Percentiles rank a stretch among this genome's conserved stretches.
phyloP scores from a whole-genome alignment of 306 rosid species.

The Begonia loranthoides region DNA sequence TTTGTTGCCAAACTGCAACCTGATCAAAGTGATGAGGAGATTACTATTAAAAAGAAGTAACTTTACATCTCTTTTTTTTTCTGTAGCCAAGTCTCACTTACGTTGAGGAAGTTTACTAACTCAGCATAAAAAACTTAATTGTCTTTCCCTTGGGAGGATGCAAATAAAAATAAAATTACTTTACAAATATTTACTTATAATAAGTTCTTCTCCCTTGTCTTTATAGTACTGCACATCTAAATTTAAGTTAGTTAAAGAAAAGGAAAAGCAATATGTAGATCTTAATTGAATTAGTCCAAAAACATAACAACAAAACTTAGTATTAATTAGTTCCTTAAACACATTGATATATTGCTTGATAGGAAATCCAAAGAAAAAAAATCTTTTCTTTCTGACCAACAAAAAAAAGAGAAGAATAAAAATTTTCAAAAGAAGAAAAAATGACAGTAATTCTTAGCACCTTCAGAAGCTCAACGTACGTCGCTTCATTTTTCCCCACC shows the following conservation, averaged over 20 bases:
- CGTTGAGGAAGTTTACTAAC: too few species aligned
- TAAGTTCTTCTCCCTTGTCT: not conserved
- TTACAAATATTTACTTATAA: not conserved
- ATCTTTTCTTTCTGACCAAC: not conserved
- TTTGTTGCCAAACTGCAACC: conserved; percentile 78
- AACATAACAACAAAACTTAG: not conserved
- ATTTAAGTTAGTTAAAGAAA: too few species aligned
- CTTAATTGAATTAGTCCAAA: not conserved
- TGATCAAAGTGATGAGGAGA: conserved; percentile 30
- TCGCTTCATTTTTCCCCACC: conserved; percentile 65
- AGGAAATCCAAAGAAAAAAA: too few species aligned
- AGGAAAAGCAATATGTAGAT: not conserved
- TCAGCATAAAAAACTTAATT: too few species aligned
- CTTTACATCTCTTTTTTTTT: not conserved
- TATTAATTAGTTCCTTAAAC: not conserved
- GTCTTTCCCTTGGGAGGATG: not conserved
- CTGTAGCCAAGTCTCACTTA: too few species aligned
- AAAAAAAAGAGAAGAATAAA: not conserved
- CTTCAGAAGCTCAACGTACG: conserved; percentile 64
- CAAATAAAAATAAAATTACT: not conserved
- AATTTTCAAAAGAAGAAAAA: not conserved
- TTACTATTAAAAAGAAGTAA: not conserved
- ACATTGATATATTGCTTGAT: too few species aligned
- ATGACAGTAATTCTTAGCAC: conserved; percentile 18
- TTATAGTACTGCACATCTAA: too few species aligned